Evolutionary conservation across 192 early-diverging fungal genomes (phyloP), one percentile per base, ranked within the genome.

Genomic region (Coemansia sp.): DNA sequence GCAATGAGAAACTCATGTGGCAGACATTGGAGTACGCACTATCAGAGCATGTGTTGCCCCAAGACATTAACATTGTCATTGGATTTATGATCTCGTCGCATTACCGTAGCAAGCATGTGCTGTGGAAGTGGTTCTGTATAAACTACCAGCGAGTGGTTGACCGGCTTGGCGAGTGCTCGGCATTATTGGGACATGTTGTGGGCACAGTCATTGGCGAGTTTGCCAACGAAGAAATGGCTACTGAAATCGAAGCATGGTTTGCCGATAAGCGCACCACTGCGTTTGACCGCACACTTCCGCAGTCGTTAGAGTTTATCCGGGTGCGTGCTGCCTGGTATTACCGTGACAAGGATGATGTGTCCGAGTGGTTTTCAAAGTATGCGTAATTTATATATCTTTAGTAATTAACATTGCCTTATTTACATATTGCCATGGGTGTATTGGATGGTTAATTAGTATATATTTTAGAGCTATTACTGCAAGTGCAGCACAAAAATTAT

Each of bases 221-320:
- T 73, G 71, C 76, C 11, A 77, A 86, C 0, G 14, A 60, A 1
- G 74, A 81, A 17, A 84, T 84, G 75, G 76, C 79, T 0, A 73
- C 77, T 31, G 77, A 82, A 62, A 73, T 87, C 47, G 76, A 87
- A 51, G 58, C 63, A 3, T 87, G 83, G 68, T 85, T 86, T 51
- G 67, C 60, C 5, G 81, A 76, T 36, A 84, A 87, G 68, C 82
- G 77, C 62, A 76, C 73, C 8, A 74, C 74, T 24, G 74, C 67
- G 14, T 75, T 82, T 57, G 74, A 84, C 61, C 69, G 82, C 14
- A 79, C 86, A 8, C 79, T 92, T 56, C 83, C 83, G 28, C 90
- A 92, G 81, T 83, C 84, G 42, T 64, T 92, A 10, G 90, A 92
- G 73, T 79, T 76, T 50, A 80, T 86, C 24, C 81, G 85, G 11